phyloP scores from a whole-genome alignment of 176 grass and related monocot genomes.

The Paspalum vaginatum region DNA sequence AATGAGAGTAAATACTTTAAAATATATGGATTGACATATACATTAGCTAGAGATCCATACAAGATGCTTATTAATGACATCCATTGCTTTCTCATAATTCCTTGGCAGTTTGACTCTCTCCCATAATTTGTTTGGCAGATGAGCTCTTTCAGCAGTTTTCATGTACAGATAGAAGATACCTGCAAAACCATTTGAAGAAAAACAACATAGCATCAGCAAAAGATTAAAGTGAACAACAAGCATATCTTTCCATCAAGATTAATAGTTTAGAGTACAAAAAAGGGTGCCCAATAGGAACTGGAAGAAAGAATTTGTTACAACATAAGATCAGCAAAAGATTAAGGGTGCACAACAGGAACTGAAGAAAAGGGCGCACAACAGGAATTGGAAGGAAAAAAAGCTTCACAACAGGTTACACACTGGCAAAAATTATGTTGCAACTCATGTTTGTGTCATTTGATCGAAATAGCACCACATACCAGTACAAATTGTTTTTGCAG shows the following conservation, averaged over 20 bases:
- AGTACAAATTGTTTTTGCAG: neutral
- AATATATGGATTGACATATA: neutral
- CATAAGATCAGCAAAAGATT: too few relatives aligned
- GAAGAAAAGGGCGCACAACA: too few relatives aligned
- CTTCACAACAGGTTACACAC: too few relatives aligned
- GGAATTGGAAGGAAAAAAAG: too few relatives aligned
- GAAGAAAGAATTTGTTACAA: neutral
- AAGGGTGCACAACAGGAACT: neutral
- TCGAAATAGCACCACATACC: neutral
- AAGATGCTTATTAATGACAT: slow-evolving; percentile 81
- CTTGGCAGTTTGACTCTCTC: slow-evolving; percentile 87
- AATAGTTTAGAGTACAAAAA: slow-evolving; percentile 4
- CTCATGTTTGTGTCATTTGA: neutral
- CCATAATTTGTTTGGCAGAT: slow-evolving; percentile 93
- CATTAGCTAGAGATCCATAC: slow-evolving; percentile 48
- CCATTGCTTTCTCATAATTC: slow-evolving; percentile 91
- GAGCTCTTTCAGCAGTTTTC: slow-evolving; percentile 98
- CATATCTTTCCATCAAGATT: neutral
- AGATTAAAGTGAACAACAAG: neutral
- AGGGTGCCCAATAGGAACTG: neutral
- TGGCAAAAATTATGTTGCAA: neutral
- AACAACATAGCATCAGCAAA: neutral
- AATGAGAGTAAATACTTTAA: slow-evolving; percentile 5
- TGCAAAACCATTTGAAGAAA: slow-evolving; percentile 32
- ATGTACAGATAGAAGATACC: slow-evolving; percentile 96